Base-by-base conservation (phyloP, 768 basidiomycete species). In the Leccinellum rugosiceps region DNA sequence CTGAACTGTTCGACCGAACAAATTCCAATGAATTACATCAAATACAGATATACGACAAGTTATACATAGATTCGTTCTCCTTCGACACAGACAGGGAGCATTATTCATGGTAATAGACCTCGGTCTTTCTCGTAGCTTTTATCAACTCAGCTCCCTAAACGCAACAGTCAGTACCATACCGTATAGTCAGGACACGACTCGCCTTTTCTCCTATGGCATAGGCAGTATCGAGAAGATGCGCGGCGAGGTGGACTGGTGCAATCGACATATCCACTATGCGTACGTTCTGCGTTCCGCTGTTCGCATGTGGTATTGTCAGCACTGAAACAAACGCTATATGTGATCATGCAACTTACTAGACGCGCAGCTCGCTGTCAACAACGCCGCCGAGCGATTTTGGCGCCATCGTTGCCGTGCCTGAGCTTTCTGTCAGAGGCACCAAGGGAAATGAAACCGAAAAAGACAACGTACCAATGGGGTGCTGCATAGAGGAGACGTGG, bases 351-450 rank as follows among this genome's bases (percentile, higher is more conserved):
- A 47, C 59, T 56, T 19, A 62, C 63, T 64, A 53, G 34, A 64
- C 43, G 14, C 64, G 63, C 45, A 64, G 46, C 13, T 64, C 34
- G 14, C 49, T 23, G n/a, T 63, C 58, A 3, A 64, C 63, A 11
- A 65, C 63, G n/a, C 63, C 63, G 5, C 63, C 63, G 2, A 64
- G 47, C n/a, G 53, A 47, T 21, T 30, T 43, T n/a, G 63, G 59
- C 1, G 64, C 64, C 64, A 64, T 64, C 15, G 64, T 15, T n/a
- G 64, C 48, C 2, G 63, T 64, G 1, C 63, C 63, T 64, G 17
- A 9, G 11, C n/a, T 11, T 17, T 52, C 17, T 21, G 15, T 64
- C 28, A 65, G 26, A 32, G n/a, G 44, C 32, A 30, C 10, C 17
- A 2, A 25, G 15, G 11, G 17, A 26, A 3, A 15, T 4, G 9